A percentile compares a stretch with the other conserved stretches of the same genome.
phyloP scores from a whole-genome alignment of 495 filamentous ascomycete species.

The Tuber umbilicatum region DNA sequence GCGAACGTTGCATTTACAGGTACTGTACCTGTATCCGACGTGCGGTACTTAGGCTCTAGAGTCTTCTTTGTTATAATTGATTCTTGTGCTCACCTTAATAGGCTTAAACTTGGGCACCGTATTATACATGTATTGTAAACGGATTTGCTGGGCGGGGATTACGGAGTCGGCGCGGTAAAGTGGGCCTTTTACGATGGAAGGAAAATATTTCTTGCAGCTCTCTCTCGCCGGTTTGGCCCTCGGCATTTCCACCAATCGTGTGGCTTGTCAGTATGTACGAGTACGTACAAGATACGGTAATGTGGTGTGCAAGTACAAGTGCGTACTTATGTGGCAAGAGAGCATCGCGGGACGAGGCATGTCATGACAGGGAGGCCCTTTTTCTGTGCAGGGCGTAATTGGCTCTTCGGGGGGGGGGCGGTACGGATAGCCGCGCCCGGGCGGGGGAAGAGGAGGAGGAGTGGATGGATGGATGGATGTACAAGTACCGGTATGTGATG shows the following conservation, averaged over 20 bases:
- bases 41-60: neutral
- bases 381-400: neutral
- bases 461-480: neutral
- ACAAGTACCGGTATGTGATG: no score
- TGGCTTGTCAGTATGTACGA: neutral
- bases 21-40: neutral
- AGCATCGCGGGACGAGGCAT: constrained; percentile 2
- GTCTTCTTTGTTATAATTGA: neutral
- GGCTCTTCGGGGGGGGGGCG: neutral
- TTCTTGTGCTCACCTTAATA: neutral
- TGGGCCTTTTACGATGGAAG: neutral
- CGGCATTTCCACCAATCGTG: neutral
- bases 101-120: neutral
- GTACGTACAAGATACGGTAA: neutral
- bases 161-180: neutral
- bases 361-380: neutral
- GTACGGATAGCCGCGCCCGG: neutral
- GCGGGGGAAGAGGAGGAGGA: neutral
- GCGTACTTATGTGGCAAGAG: neutral
- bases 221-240: neutral
- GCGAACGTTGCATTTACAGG: neutral
- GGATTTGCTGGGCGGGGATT: neutral
- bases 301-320: neutral
- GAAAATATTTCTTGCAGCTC: neutral
- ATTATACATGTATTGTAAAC: neutral